Evolutionary conservation across 1,139 yeast genomes (phyloP).

Genomic region (Candida pseudoviswanathii): DNA sequence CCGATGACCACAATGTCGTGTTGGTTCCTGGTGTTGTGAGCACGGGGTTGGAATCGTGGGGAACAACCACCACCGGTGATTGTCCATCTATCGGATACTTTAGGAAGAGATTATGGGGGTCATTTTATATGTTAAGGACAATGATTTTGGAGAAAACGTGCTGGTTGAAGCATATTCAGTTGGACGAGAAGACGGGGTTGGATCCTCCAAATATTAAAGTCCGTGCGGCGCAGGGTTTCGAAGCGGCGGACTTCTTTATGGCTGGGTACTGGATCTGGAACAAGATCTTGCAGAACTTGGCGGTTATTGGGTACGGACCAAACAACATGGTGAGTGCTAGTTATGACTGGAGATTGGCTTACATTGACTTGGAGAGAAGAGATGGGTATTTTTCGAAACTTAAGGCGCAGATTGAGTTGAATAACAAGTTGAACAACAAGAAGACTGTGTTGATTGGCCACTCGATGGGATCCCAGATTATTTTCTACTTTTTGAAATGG

Average conservation of each 20-base stretch:
- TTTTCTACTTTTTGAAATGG: slow-evolving; percentile 91
- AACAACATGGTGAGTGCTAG: slow-evolving; percentile 88
- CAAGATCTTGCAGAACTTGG: slow-evolving; percentile 86
- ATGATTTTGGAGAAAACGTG: slow-evolving; percentile 91
- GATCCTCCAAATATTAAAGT: slow-evolving; percentile 83
- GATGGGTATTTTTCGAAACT: slow-evolving; percentile 83
- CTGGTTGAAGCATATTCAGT: slow-evolving; percentile 89
- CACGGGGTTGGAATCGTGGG: slow-evolving; percentile 95
- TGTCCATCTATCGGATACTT: slow-evolving; percentile 87
- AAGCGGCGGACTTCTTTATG: slow-evolving; percentile 93
- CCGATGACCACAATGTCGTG: slow-evolving; percentile 73
- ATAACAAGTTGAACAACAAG: slow-evolving; percentile 53
- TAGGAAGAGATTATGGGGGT: slow-evolving; percentile 93
- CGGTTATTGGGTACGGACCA: slow-evolving; percentile 92
- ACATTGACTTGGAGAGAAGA: slow-evolving; percentile 81
- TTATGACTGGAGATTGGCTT: slow-evolving; percentile 95
- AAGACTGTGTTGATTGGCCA: slow-evolving; percentile 85
- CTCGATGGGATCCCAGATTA: slow-evolving; percentile 94
- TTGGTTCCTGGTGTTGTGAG: slow-evolving; percentile 97
- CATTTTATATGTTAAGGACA: slow-evolving; percentile 89
- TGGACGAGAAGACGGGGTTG: slow-evolving; percentile 87
- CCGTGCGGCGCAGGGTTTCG: slow-evolving; percentile 95
- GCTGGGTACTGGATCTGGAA: slow-evolving; percentile 99
- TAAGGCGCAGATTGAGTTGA: slow-evolving; percentile 69
- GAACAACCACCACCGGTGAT: slow-evolving; percentile 56